Conservation (phyloP, 345 rosid genomes). For the Linum trigynum region DNA sequence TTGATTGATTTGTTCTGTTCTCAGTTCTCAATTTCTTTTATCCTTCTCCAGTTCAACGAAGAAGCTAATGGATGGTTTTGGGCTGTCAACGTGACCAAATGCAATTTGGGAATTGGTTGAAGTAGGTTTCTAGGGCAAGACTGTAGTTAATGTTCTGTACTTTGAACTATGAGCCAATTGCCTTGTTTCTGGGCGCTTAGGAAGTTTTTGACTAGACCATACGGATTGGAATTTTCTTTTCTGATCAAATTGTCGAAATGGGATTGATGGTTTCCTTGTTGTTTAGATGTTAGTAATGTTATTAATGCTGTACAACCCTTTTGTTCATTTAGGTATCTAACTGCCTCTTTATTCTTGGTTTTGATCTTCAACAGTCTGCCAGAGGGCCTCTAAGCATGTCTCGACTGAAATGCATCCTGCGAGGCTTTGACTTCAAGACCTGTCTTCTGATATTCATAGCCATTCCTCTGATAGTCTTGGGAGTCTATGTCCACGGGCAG, state of each 20-base stretch:
- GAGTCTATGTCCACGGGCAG: constrained; percentile 53
- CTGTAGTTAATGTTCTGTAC: too few relatives aligned
- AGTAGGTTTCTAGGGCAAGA: background rate
- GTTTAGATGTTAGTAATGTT: background rate
- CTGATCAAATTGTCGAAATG: too few relatives aligned
- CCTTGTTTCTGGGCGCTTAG: background rate
- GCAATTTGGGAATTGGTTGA: background rate
- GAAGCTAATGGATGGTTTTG: background rate
- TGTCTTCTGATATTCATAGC: constrained; percentile 24
- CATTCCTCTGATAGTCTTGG: constrained; percentile 36
- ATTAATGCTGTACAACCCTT: background rate
- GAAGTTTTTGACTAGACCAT: too few relatives aligned
- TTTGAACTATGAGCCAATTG: too few relatives aligned
- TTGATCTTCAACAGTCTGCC: constrained; percentile 34
- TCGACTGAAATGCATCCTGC: constrained; percentile 45
- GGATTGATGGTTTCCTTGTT: background rate
- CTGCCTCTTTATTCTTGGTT: constrained; percentile 1
- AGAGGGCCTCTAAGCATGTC: constrained; percentile 38
- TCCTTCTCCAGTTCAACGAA: background rate
- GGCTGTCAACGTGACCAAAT: background rate
- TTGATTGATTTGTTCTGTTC: too few relatives aligned
- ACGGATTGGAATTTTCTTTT: too few relatives aligned
- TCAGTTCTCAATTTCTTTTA: too few relatives aligned
- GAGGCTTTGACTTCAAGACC: constrained; percentile 43
- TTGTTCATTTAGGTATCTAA: constrained; percentile 7